Conservation (phyloP, 2,329 filamentous ascomycete species). For the Neurospora crassa region DNA sequence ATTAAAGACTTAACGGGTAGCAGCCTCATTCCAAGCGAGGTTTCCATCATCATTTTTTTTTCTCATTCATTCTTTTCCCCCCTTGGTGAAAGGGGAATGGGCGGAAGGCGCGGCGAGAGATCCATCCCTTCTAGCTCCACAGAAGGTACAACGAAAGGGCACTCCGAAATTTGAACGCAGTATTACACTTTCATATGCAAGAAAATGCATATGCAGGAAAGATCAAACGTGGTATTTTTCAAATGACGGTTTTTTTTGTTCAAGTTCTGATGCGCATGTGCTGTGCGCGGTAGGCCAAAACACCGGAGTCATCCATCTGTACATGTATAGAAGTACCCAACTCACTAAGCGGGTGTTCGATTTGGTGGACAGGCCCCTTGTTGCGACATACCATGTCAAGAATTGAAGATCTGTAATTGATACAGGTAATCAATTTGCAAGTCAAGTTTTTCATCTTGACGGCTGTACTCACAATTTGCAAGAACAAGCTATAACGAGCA, state of each 20-base stretch:
- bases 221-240: fast-evolving
- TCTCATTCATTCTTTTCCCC: not conserved
- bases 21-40: not conserved
- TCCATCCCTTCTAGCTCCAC: not conserved
- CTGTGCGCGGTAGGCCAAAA: not conserved
- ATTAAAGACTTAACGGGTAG: not conserved
- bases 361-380: too few species aligned
- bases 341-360: not conserved
- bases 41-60: too few species aligned
- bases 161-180: not conserved
- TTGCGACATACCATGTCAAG: too few species aligned
- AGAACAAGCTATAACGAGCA: too few species aligned
- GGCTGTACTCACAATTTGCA: too few species aligned
- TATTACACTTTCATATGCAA: not conserved
- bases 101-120: not conserved
- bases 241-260: fast-evolving
- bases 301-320: not conserved
- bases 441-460: too few species aligned
- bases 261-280: not conserved
- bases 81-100: not conserved
- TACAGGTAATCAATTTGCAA: too few species aligned
- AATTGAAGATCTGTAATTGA: too few species aligned
- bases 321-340: not conserved
- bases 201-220: not conserved
- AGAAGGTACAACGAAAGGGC: not conserved